Base-by-base conservation (phyloP, 495 filamentous ascomycete species). In the Hypoxylon fragiforme region DNA sequence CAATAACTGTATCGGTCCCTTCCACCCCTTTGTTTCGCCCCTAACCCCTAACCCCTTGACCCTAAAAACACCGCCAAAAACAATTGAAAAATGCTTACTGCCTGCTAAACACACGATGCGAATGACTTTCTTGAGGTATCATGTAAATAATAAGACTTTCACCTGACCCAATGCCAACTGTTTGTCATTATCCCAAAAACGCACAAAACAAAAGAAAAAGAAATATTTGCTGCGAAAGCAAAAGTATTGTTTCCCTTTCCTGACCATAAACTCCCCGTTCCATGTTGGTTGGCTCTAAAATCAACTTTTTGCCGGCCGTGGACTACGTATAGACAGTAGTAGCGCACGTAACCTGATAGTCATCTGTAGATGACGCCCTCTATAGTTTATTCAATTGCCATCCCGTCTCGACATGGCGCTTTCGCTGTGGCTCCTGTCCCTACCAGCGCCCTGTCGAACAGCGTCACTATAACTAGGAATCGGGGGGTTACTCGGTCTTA, bases 391-490 rank as follows among this genome's bases (percentile, higher is more conserved):
- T 31, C 45, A 57, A 31, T 34, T 44, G 22, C 46, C 57, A 41
- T 53, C 42, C 38, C 38, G 35, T 38, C 46, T 64, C 39, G 58
- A 60, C 54, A 67, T 64, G 2, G 63, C 55, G 52, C 71, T 77
- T 31, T 70, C 69, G 47, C 76, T 68, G 12, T 59, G 65, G 44
- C 62, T 77, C 59, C 76, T 70, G 36, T 77, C 73, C 43, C 73
- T 68, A 46, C 75, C 73, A 30, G 76, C 73, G 30, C 76, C 76
- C 57, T 77, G 73, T 42, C 66, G 69, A 38, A 86, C 77, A 12
- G 84, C 83, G 50, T 85, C 85, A 62, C 80, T 83, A 50, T 88
- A 89, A 60, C 82, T 88, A 7, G 85, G 85, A 50, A 84, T 83
- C 2, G 80, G 81, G 21, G 79, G 77, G 48, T 75, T 77, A 32